These are phyloP conservation scores for Fusarium sambucinum DNA, from an alignment of 2,329 filamentous ascomycete species.

Conservation along the genomic window DNA sequence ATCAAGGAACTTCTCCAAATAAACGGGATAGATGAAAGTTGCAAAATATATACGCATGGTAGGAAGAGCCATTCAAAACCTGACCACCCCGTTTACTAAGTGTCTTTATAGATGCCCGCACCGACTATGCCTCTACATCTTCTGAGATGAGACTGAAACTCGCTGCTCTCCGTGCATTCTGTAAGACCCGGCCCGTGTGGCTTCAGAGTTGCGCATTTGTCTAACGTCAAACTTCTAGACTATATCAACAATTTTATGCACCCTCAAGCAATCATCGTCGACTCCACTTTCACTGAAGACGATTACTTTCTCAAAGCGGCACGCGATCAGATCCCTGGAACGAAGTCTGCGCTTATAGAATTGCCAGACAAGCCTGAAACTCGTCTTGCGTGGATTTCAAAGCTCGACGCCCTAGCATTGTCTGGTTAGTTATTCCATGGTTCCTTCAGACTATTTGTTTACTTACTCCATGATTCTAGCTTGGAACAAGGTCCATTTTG, in stretches of 20 bases:
- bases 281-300: constrained; percentile 76
- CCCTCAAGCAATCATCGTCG: constrained; percentile 81
- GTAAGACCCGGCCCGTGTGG: constrained; percentile 53
- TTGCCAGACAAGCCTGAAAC: constrained; percentile 74
- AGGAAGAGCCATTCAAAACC: constrained; percentile 29
- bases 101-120: constrained; percentile 73
- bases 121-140: constrained; percentile 78
- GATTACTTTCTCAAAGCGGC: constrained; percentile 73
- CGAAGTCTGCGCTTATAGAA: constrained; percentile 76
- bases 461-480: constrained; percentile 57
- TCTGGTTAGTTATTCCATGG: constrained; percentile 60
- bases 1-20: constrained; percentile 77
- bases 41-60: constrained; percentile 73
- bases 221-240: constrained; percentile 51
- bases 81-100: constrained; percentile 26
- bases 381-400: constrained; percentile 80
- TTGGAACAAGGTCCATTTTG: constrained; percentile 83
- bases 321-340: constrained; percentile 63
- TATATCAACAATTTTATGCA: constrained; percentile 81
- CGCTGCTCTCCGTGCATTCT: constrained; percentile 73
- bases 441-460: constrained; percentile 29
- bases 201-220: background rate
- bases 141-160: constrained; percentile 76
- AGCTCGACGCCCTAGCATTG: constrained; percentile 79
- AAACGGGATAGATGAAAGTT: constrained; percentile 81